phyloP scores from a whole-genome alignment of 164 flowering plant species.

The Hamamelis virginiana region DNA sequence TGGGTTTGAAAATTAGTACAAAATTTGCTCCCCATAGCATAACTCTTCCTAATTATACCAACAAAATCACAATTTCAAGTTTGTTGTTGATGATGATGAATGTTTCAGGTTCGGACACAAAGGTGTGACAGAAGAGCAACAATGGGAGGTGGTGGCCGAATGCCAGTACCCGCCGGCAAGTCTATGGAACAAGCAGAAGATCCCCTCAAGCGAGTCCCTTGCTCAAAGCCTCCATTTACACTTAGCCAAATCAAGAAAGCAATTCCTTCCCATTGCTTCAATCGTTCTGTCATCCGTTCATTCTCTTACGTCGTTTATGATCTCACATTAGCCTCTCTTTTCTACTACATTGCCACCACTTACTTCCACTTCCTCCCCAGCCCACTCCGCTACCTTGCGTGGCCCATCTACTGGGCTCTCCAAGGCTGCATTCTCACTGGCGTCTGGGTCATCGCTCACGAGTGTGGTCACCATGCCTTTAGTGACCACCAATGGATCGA shows the following conservation, averaged over 20 bases:
- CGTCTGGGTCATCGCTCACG: constrained; percentile 56
- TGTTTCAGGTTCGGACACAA: no score
- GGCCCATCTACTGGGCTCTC: constrained; percentile 40
- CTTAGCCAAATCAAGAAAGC: constrained; percentile 39
- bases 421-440: constrained; percentile 48
- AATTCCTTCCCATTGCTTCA: constrained; percentile 51
- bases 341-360: constrained; percentile 31
- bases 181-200: not conserved
- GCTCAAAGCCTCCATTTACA: constrained; percentile 43
- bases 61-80: no score
- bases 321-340: constrained; percentile 19
- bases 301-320: constrained; percentile 39
- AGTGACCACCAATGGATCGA: constrained; percentile 45
- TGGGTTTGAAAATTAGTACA: no score
- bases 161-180: constrained; percentile 5
- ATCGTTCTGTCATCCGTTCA: constrained; percentile 38
- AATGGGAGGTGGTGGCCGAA: constrained; percentile 35
- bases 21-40: no score
- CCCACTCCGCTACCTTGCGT: constrained; percentile 25
- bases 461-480: constrained; percentile 56
- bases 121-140: not conserved
- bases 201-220: constrained; percentile 21
- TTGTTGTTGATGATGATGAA: no score
- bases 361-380: constrained; percentile 25
- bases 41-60: no score